Conservation (phyloP, 148 eudicot species). For the Tetragonia tetragonoides region DNA sequence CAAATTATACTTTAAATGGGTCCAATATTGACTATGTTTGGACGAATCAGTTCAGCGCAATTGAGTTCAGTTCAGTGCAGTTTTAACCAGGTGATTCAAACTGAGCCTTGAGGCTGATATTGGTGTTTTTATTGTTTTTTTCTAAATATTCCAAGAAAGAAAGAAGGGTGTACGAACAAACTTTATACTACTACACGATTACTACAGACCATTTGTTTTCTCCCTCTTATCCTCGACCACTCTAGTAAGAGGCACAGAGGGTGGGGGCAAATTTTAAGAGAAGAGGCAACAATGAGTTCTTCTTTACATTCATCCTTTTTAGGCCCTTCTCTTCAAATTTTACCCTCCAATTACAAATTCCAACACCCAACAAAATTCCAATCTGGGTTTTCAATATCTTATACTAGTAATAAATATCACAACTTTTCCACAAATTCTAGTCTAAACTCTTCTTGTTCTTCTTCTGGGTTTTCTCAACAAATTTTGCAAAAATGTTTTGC, state of each 20-base stretch:
- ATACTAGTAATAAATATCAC: background rate
- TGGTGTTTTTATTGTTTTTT: no score
- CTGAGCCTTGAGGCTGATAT: no score
- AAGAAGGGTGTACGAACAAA: no score
- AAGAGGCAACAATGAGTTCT: conserved; percentile 36
- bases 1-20: no score
- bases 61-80: no score
- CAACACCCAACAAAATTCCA: conserved; percentile 11
- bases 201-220: conserved; percentile 16
- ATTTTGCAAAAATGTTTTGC: conserved; percentile 37
- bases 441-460: background rate
- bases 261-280: background rate
- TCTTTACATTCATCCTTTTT: conserved; percentile 34
- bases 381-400: conserved; percentile 3
- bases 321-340: conserved; percentile 19
- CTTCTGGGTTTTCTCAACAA: background rate
- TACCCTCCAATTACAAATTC: conserved; percentile 2
- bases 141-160: no score
- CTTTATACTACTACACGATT: background rate
- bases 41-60: no score
- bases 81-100: no score
- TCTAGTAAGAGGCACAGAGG: background rate
- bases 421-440: background rate
- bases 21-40: no score
- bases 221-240: no score